Evolutionary conservation across 176 grass and related monocot genomes (phyloP).

Genomic region (Avena atlantica): DNA sequence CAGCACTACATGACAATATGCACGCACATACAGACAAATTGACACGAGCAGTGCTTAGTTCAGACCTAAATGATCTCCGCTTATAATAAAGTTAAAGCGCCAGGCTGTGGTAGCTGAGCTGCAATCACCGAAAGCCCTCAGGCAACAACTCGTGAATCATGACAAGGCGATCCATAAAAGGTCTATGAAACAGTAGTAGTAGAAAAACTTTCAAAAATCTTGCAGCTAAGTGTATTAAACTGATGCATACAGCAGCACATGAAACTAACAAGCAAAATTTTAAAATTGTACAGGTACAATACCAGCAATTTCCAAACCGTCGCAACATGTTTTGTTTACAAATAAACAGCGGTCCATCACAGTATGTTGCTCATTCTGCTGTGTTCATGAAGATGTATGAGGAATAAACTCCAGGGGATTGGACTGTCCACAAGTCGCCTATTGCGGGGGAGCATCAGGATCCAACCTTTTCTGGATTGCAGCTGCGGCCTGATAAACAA

Average conservation of each 20-base stretch:
- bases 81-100: background rate
- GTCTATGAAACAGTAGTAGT: background rate
- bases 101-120: background rate
- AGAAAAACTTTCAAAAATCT: background rate
- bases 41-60: background rate
- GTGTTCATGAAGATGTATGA: background rate
- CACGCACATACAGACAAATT: background rate
- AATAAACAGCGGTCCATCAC: background rate
- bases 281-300: conserved; percentile 14
- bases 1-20: background rate
- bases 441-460: conserved; percentile 84
- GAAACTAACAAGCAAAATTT: background rate
- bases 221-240: background rate
- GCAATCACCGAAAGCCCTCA: background rate
- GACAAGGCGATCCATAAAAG: background rate
- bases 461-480: conserved; percentile 97
- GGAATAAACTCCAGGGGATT: background rate
- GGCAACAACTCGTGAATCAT: background rate
- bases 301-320: background rate
- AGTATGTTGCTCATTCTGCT: background rate
- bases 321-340: background rate
- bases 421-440: background rate
- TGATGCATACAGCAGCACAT: background rate
- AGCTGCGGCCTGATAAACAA: conserved; percentile 75
- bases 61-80: background rate